Conservation (phyloP, 2,329 filamentous ascomycete species). For the Cucurbitaria berberidis region DNA sequence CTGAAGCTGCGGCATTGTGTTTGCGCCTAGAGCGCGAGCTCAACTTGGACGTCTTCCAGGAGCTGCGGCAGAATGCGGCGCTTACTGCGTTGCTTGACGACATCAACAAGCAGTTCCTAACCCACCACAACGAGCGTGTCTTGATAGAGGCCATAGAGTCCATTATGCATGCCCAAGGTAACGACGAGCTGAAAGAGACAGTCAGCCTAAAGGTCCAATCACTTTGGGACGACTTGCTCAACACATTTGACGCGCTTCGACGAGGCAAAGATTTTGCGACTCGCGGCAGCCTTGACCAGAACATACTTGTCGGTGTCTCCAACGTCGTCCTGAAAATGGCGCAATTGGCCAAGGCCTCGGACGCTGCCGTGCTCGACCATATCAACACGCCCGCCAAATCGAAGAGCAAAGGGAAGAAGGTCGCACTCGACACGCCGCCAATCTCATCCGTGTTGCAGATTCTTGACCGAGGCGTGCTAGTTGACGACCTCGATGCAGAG, state of each 20-base stretch:
- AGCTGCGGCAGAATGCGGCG: constrained; percentile 83
- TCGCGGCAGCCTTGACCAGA: constrained; percentile 71
- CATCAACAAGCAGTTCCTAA: constrained; percentile 89
- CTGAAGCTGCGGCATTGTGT: constrained; percentile 83
- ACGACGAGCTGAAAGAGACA: constrained; percentile 86
- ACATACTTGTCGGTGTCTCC: constrained; percentile 71
- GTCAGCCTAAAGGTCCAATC: constrained; percentile 79
- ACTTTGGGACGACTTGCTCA: constrained; percentile 84
- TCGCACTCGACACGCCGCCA: constrained; percentile 50
- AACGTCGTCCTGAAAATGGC: constrained; percentile 80
- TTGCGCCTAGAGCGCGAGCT: constrained; percentile 85
- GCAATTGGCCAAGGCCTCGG: constrained; percentile 78
- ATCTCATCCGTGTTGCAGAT: constrained; percentile 76
- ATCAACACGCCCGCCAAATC: constrained; percentile 51
- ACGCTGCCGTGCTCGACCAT: constrained; percentile 76
- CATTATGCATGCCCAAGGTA: constrained; percentile 82
- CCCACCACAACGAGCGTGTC: constrained; percentile 87
- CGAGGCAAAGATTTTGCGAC: constrained; percentile 73
- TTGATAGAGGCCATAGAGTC: constrained; percentile 82
- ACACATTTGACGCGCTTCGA: constrained; percentile 72
- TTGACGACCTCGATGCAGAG: constrained; percentile 68
- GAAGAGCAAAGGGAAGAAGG: constrained; percentile 30
- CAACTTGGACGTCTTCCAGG: constrained; percentile 85
- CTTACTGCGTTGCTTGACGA: constrained; percentile 86
- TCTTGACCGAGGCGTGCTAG: constrained; percentile 73